A percentile compares a stretch with the other conserved stretches of the same genome.
Conservation (phyloP, 2,329 filamentous ascomycete species). For the Fusarium sarcochroum region DNA sequence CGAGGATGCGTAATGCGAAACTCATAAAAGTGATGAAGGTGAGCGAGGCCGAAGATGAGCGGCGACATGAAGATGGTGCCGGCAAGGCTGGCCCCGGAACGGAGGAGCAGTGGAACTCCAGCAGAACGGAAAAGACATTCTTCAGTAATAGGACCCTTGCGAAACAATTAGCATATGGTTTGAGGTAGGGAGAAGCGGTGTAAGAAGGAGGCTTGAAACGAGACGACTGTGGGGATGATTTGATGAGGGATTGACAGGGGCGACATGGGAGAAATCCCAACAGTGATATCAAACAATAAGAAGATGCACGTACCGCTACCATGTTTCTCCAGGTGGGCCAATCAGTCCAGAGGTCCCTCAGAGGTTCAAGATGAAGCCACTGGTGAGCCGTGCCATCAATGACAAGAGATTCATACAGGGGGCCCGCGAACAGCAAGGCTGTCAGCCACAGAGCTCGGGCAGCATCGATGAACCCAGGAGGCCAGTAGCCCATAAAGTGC, state of each 20-base stretch:
- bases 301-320: constrained; percentile 75
- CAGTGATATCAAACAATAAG: constrained; percentile 21
- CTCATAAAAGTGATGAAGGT: constrained; percentile 97
- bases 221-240: constrained; percentile 38
- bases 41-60: constrained; percentile 91
- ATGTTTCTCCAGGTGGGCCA: constrained; percentile 91
- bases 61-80: constrained; percentile 85
- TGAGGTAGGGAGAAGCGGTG: constrained; percentile 43
- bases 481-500: constrained; percentile 85
- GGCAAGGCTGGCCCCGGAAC: constrained; percentile 70
- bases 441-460: constrained; percentile 78
- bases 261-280: constrained; percentile 32
- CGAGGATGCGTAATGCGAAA: constrained; percentile 85
- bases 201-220: constrained; percentile 37
- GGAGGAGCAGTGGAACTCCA: constrained; percentile 84
- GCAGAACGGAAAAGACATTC: constrained; percentile 94
- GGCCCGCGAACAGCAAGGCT: constrained; percentile 83
- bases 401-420: constrained; percentile 83
- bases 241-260: constrained; percentile 30
- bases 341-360: constrained; percentile 74
- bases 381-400: constrained; percentile 78
- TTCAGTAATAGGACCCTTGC: constrained; percentile 87
- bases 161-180: constrained; percentile 25
- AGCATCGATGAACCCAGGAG: constrained; percentile 76
- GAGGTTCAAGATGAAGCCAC: constrained; percentile 69